Evolutionary conservation across 169 alveolate species (phyloP).

Genomic region (Plasmodium falciparum): DNA sequence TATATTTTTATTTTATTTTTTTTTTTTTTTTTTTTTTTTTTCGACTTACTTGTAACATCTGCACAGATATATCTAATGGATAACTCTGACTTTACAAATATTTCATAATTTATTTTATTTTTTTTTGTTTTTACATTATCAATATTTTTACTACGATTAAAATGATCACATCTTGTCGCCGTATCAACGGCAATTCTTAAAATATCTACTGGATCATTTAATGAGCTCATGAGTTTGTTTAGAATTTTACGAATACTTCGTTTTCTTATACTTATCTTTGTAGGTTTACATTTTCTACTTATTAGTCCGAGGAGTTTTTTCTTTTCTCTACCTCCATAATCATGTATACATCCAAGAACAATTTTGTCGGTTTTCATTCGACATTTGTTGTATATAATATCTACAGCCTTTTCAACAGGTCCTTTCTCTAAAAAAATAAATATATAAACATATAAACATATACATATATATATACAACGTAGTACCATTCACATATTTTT

Average conservation of each 20-base stretch:
- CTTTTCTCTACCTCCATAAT: slow-evolving; percentile 41
- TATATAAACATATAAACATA: background rate
- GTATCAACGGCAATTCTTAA: slow-evolving; percentile 82
- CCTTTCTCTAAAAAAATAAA: slow-evolving; percentile 14
- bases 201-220: slow-evolving; percentile 82
- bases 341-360: slow-evolving; percentile 50
- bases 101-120: slow-evolving; percentile 26
- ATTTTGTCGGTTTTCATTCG: slow-evolving; percentile 27
- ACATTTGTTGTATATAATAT: slow-evolving; percentile 35
- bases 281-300: slow-evolving; percentile 76
- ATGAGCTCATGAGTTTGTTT: slow-evolving; percentile 79
- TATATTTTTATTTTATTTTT: background rate
- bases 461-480: too few species aligned
- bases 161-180: slow-evolving; percentile 80
- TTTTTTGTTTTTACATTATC: slow-evolving; percentile 1
- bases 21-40: background rate
- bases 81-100: slow-evolving; percentile 54
- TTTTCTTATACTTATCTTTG: slow-evolving; percentile 37
- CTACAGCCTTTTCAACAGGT: slow-evolving; percentile 60
- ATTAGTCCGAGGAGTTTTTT: slow-evolving; percentile 18
- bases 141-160: slow-evolving; percentile 2
- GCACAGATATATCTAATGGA: slow-evolving; percentile 66
- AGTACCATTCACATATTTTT: too few species aligned
- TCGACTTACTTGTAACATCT: slow-evolving; percentile 41
- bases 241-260: slow-evolving; percentile 62